Evolutionary conservation across 2,329 filamentous ascomycete genomes (phyloP).

Genomic region (Sclerotinia spermophila): DNA sequence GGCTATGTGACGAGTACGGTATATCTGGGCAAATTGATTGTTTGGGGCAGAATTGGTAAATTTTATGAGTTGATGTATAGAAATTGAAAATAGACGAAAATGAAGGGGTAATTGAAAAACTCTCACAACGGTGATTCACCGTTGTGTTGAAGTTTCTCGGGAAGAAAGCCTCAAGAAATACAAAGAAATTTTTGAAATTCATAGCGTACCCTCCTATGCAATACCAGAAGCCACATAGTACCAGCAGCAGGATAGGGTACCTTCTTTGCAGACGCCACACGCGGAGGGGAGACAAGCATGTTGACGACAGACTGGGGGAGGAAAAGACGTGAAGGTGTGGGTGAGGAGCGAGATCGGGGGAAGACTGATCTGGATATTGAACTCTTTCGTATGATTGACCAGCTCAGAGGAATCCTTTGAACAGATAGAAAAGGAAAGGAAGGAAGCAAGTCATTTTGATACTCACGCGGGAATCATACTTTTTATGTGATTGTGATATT

Average conservation of each 20-base stretch:
- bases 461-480: background rate
- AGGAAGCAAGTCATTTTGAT: background rate
- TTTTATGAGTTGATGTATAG: background rate
- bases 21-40: background rate
- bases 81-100: background rate
- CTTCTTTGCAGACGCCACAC: constrained; percentile 6
- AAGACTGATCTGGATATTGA: background rate
- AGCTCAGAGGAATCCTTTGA: background rate
- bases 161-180: background rate
- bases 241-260: background rate
- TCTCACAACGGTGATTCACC: background rate
- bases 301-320: constrained; percentile 10
- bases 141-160: too few species aligned
- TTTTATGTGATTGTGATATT: background rate
- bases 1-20: background rate
- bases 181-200: background rate
- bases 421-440: background rate
- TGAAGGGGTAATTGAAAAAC: background rate
- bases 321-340: background rate
- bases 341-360: constrained; percentile 3
- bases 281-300: constrained; percentile 14
- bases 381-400: background rate
- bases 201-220: background rate
- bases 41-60: background rate
- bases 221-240: background rate